Conservation (phyloP, 2,329 filamentous ascomycete genomes). For the Bipolaris bicolor region DNA sequence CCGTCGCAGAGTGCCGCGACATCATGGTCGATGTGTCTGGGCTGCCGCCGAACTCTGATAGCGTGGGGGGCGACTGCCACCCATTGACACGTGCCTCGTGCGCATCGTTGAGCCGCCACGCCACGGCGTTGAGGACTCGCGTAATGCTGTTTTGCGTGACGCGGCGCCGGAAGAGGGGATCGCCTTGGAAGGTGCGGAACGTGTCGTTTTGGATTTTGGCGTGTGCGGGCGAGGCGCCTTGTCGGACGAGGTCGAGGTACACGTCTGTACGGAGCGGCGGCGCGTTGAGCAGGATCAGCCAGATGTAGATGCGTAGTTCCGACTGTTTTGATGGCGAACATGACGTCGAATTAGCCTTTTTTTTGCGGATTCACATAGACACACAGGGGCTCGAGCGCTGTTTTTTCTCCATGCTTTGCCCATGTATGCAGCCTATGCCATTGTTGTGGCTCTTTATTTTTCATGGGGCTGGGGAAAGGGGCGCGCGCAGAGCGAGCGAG, state of each 20-base stretch:
- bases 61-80: slow-evolving; percentile 57
- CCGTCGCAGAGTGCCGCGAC: slow-evolving; percentile 28
- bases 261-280: slow-evolving; percentile 83
- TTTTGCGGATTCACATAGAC: background rate
- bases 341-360: background rate
- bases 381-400: background rate
- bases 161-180: slow-evolving; percentile 93
- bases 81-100: slow-evolving; percentile 64
- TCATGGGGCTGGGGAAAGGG: background rate
- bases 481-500: background rate
- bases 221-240: slow-evolving; percentile 92
- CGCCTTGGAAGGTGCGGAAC: slow-evolving; percentile 93
- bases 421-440: background rate
- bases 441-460: background rate
- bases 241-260: slow-evolving; percentile 89
- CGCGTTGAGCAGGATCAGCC: slow-evolving; percentile 91
- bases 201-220: slow-evolving; percentile 98
- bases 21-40: slow-evolving; percentile 51
- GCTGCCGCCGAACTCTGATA: slow-evolving; percentile 57
- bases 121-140: slow-evolving; percentile 89
- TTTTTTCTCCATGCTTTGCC: background rate
- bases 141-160: slow-evolving; percentile 96
- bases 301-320: slow-evolving; percentile 89
- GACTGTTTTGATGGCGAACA: slow-evolving; percentile 63
- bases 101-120: slow-evolving; percentile 89